A percentile compares a stretch with the other conserved stretches of the same genome.
These are phyloP conservation scores for Carex cristatella DNA, from an alignment of 176 grass and related monocot genomes.

Conservation along the genomic window DNA sequence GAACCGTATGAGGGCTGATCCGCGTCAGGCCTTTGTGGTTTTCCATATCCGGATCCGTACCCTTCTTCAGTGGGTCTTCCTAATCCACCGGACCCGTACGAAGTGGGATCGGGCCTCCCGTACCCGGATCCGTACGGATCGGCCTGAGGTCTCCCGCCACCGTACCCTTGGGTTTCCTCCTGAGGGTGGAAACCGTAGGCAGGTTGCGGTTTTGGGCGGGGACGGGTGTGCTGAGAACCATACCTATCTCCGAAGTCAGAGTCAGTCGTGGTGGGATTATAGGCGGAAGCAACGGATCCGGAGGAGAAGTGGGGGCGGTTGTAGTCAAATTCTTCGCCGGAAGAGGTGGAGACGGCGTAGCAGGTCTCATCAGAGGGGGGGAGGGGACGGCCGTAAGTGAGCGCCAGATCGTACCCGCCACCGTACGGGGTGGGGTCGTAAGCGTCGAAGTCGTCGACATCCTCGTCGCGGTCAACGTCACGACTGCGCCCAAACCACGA, in stretches of 20 bases:
- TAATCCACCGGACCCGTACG: slow-evolving; percentile 22
- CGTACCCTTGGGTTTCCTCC: slow-evolving; percentile 41
- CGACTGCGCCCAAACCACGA: slow-evolving; percentile 31
- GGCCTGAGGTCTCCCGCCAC: slow-evolving; percentile 22
- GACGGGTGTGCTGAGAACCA: not conserved
- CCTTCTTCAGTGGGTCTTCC: slow-evolving; percentile 21
- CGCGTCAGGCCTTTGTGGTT: not conserved
- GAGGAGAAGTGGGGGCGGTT: slow-evolving; percentile 40
- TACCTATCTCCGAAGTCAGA: slow-evolving; percentile 9
- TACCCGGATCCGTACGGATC: slow-evolving; percentile 16
- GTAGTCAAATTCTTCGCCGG: slow-evolving; percentile 28
- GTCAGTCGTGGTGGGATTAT: slow-evolving; percentile 16
- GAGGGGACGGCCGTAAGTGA: slow-evolving; percentile 68
- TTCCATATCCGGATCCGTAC: slow-evolving; percentile 27
- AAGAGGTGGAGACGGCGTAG: slow-evolving; percentile 52
- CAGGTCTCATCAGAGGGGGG: slow-evolving; percentile 78
- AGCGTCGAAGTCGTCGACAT: slow-evolving; percentile 73
- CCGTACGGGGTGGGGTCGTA: slow-evolving; percentile 85
- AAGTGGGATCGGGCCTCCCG: slow-evolving; percentile 1
- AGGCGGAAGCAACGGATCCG: slow-evolving; percentile 52
- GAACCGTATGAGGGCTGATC: not conserved
- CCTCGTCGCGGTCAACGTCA: slow-evolving; percentile 32
- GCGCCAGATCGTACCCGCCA: slow-evolving; percentile 66
- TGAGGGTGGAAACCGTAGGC: slow-evolving; percentile 52
- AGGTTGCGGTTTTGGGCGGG: slow-evolving; percentile 45